Percentiles rank a stretch among this genome's conserved stretches.
phyloP scores from a whole-genome alignment of 768 basidiomycete species.

The Hirschioporus abietinus region DNA sequence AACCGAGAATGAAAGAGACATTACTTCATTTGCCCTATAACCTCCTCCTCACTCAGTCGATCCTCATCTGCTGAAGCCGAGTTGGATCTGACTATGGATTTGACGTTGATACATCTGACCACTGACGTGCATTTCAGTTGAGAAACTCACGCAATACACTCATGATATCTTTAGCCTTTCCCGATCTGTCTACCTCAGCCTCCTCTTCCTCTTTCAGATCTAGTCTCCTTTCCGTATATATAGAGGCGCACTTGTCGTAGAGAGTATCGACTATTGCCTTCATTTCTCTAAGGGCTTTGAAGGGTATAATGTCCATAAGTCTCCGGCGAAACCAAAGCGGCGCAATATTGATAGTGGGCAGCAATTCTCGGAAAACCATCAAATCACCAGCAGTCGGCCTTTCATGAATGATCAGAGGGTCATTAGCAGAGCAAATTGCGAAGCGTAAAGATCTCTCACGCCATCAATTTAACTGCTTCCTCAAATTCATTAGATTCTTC shows the following conservation, averaged over 20 bases:
- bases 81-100: constrained; percentile 18
- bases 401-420: not conserved
- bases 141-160: constrained; percentile 2
- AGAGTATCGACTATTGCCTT: constrained; percentile 1
- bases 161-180: constrained; percentile 1
- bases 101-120: not conserved
- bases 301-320: not conserved
- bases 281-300: not conserved
- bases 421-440: constrained; percentile 17
- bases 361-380: not conserved
- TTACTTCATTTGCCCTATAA: constrained; percentile 17
- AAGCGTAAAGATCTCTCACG: not conserved
- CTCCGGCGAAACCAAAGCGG: not conserved
- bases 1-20: not conserved
- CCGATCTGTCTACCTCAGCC: not conserved
- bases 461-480: not conserved
- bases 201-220: not conserved
- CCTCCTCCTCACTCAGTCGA: constrained; percentile 17
- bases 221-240: not conserved
- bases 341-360: not conserved
- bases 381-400: constrained; percentile 1
- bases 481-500: constrained; percentile 6
- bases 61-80: constrained; percentile 12
- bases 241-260: not conserved
- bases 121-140: not conserved